phyloP scores from a whole-genome alignment of 805 yeast species.

The Yarrowia keelungensis region DNA sequence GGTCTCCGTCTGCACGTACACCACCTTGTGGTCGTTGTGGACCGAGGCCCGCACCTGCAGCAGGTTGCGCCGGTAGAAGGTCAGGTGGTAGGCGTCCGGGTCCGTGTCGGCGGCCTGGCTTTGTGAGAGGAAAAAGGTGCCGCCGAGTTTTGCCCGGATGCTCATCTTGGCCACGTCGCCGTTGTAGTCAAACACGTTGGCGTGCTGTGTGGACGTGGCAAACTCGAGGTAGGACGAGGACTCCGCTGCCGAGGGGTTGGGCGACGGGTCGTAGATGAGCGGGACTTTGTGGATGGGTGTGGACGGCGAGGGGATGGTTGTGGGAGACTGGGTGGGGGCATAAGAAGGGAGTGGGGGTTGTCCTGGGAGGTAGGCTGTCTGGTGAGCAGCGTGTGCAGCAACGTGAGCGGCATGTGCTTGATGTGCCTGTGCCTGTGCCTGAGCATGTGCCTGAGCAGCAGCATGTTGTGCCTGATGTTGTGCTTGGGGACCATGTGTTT shows the following conservation, averaged over 20 bases:
- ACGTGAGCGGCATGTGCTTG: not conserved
- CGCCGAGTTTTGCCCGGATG: slow-evolving; percentile 29
- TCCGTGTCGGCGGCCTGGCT: slow-evolving; percentile 21
- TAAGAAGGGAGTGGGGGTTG: too few species aligned
- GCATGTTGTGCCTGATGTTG: not conserved
- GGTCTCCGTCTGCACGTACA: slow-evolving; percentile 42
- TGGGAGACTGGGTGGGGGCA: slow-evolving; percentile 1
- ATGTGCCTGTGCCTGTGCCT: not conserved
- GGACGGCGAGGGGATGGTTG: not conserved
- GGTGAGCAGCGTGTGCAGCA: not conserved
- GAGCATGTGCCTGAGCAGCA: not conserved
- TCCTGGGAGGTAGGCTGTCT: too few species aligned
- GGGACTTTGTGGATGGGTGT: slow-evolving; percentile 32
- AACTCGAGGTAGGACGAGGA: slow-evolving; percentile 22
- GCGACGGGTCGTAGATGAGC: slow-evolving; percentile 32
- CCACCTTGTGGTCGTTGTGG: slow-evolving; percentile 45
- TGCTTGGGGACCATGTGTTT: not conserved
- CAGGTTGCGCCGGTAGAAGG: slow-evolving; percentile 46
- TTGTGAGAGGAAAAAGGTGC: slow-evolving; percentile 28
- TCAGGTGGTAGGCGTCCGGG: slow-evolving; percentile 43
- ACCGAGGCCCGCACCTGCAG: slow-evolving; percentile 46
- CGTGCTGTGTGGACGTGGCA: slow-evolving; percentile 16
- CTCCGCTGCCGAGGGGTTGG: slow-evolving; percentile 20
- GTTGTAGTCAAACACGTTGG: slow-evolving; percentile 30
- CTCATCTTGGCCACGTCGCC: slow-evolving; percentile 29